phyloP scores from a whole-genome alignment of 129 eudicot species.

The Chrysanthemum makinoi region DNA sequence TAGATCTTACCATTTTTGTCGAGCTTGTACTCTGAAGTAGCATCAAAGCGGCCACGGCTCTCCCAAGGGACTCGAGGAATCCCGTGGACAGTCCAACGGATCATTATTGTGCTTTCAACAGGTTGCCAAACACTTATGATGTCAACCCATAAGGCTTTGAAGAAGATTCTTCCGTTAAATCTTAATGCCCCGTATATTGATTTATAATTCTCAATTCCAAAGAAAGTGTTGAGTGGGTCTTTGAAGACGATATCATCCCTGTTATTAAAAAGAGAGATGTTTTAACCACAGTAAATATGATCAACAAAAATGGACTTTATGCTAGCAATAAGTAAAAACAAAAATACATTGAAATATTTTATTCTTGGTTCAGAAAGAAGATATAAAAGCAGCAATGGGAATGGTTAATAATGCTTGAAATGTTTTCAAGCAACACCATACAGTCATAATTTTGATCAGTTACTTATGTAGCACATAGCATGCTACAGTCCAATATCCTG shows the following conservation, averaged over 20 bases:
- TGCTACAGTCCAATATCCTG: too few relatives aligned
- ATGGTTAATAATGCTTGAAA: too few relatives aligned
- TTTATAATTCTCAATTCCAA: constrained; percentile 71
- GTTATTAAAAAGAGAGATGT: background rate
- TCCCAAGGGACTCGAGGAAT: constrained; percentile 87
- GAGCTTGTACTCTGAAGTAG: constrained; percentile 82
- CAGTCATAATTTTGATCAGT: too few relatives aligned
- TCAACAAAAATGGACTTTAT: background rate
- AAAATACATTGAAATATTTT: too few relatives aligned
- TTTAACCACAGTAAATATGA: background rate
- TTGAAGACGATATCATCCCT: constrained; percentile 93
- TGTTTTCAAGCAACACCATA: too few relatives aligned
- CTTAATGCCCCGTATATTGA: constrained; percentile 70
- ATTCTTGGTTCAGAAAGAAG: background rate
- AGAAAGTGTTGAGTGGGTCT: constrained; percentile 79
- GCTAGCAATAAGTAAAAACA: background rate
- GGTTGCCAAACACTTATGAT: constrained; percentile 90
- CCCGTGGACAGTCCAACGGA: constrained; percentile 83
- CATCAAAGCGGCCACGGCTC: constrained; percentile 76
- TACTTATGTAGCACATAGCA: too few relatives aligned
- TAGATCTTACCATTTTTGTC: constrained; percentile 74
- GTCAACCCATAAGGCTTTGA: constrained; percentile 78
- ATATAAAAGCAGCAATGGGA: too few relatives aligned
- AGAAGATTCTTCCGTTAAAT: constrained; percentile 66
- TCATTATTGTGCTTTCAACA: constrained; percentile 61